Percentiles rank a stretch among this genome's conserved stretches.
Evolutionary conservation across 306 rosid species (phyloP).

Genomic region (Pyrus pyrifolia): DNA sequence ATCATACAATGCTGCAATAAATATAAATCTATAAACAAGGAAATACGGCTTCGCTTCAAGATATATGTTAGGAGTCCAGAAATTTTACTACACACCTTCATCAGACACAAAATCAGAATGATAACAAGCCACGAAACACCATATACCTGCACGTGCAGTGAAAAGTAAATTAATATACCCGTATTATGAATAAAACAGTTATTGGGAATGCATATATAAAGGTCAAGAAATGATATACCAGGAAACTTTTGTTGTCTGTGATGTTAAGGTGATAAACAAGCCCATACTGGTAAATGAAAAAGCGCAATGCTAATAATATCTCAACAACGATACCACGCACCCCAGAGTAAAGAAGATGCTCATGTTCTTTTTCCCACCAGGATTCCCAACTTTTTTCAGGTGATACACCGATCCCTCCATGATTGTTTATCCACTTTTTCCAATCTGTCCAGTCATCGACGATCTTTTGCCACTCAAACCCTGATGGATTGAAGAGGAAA

Average conservation of each 20-base stretch:
- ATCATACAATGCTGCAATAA: not conserved
- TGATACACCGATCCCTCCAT: conserved; percentile 83
- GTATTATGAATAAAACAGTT: not conserved
- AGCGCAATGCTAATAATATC: conserved; percentile 81
- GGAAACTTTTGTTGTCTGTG: conserved; percentile 46
- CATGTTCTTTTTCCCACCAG: conserved; percentile 93
- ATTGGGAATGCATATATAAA: not conserved
- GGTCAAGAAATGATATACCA: conserved; percentile 33
- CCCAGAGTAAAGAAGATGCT: conserved; percentile 72
- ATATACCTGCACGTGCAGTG: conserved; percentile 56
- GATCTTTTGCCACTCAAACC: conserved; percentile 99
- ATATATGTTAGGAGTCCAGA: not conserved
- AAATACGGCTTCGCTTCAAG: not conserved
- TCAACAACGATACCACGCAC: conserved; percentile 54
- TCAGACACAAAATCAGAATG: conserved; percentile 49
- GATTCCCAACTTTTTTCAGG: conserved; percentile 94
- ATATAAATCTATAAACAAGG: not conserved
- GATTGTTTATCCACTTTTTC: conserved; percentile 89
- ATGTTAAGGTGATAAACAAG: conserved; percentile 82
- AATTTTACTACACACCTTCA: conserved; percentile 57
- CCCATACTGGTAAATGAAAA: conserved; percentile 83
- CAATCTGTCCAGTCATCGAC: conserved; percentile 95
- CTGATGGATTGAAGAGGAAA: conserved; percentile 92
- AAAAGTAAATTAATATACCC: conserved; percentile 18
- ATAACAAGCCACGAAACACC: conserved; percentile 82